Evolutionary conservation across 139 green algal genomes (phyloP), one percentile per base, ranked within the genome.

Genomic region (Coelastrella sp.): DNA sequence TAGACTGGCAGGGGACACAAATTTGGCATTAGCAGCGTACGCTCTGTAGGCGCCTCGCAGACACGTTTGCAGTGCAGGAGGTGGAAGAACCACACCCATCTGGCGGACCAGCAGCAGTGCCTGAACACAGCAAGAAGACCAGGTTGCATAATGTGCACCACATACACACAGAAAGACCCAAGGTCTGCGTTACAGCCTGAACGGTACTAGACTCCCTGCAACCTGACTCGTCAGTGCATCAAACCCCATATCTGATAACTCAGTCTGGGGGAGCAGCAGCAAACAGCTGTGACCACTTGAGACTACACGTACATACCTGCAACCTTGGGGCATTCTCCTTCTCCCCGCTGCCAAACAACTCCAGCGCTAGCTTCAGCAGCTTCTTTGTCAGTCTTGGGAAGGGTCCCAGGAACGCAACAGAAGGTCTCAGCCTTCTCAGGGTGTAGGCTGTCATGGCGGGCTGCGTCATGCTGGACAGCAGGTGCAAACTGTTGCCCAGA

Each of bases 401-500:
- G 27, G 92, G 88, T 0, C 63, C 87, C 77, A 99, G 86, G 35
- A 98, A 88, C 15, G 89, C 19, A 0, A 92, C 84, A 32, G 86
- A 95, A 25, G 91, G 79, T 9, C 93, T 89, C 76, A 98, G 84
- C 9, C 94, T 77, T 9, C 94, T 88, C 87, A 99, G 90, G 0
- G 93, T 92, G 86, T 97, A 98, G 0, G 91, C 87, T 32, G 93
- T 81, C 85, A 96, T 95, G 38, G 87, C 77, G 0, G 89, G 41
- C 79, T 97, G 91, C 3, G 94, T 96, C 85, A 96, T 89, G 43
- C 85, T 45, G 32, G 81, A 86, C 60, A 99, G 89, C 73, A 99
- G 84, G 84, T 99, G 96, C 41, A 98, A 89, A 4, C 92, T 95
- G 91, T 99, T 99, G 86, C 97, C 97, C 48, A 99, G 89, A 87